Evolutionary conservation across 1,284 basidiomycete species (phyloP), one percentile per base, ranked within the genome.

Genomic region (Peniophora sp.): DNA sequence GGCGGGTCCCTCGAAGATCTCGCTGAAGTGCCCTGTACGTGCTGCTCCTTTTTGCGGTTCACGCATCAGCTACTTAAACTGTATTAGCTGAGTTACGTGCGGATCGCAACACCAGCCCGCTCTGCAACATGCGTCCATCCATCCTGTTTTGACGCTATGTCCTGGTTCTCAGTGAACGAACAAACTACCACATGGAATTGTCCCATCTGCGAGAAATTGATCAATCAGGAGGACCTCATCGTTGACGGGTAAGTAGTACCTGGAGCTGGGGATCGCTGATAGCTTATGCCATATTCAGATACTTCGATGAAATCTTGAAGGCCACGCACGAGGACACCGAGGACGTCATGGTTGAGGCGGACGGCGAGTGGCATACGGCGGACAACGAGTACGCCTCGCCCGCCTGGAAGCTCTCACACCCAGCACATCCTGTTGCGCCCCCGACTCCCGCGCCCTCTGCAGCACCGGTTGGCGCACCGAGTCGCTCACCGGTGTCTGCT

Each of bases 171-270:
- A 20, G 83, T 97, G 64, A 99, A 97, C 81, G 91, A 96, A 61
- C 89, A 92, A 68, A 96, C 95, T 3, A 97, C 97, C 0, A 94
- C 93, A 27, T 99, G 92, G 89, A 68, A 87, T 38, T 99, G 97
- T 66, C 96, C 97, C n/a, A 86, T 94, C 36, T 99, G 97, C 68
- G 91, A 91, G 65, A 85, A 82, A 61, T 72, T 75, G 27, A 68
- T 99, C 51, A 81, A 85, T 56, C 72, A 82, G 11, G 86, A 89
- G 36, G 91, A 97, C 53, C 69, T 99, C 27, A 85, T 96, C 47
- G 78, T 97, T 54, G 96, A 99, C 64, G 93, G 92, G 89, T 95
- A 67, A 55, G 85, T 68, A n/a, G 19, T 48, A 45, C 23, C n/a
- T 53, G 19, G 5, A 36, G 24, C 27, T 27, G 45, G 49, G n/a